Base-by-base conservation (phyloP, 805 yeast genomes). In the Yamadazyma sp. region DNA sequence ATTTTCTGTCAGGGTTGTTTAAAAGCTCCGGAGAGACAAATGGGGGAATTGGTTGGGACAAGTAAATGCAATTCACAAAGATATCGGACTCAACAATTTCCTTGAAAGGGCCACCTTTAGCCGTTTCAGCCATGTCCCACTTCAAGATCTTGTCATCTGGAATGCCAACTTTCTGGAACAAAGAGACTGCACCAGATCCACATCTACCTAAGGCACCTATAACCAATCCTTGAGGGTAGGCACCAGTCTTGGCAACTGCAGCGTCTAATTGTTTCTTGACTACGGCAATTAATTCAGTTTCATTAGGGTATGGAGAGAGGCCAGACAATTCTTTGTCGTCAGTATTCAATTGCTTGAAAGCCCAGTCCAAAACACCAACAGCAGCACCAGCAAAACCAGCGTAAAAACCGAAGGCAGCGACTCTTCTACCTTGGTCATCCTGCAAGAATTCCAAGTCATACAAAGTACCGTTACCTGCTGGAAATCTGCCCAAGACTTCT, bases 371-470 rank as follows among this genome's bases (percentile, higher is more conserved):
- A 35, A 91, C 73, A 54, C 99, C 99, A 39, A 93, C 67, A 22
- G 99, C 99, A 23, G 99, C 99, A 55, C 99, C 99, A 5, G 98
- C 99, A 61, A 93, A 93, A n/a, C 99, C 99, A 30, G 99, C 99
- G 62, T 91, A 91, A 73, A 78, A 93, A n/a, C 99, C 99, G 60
- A 93, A 93, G 6, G 99, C 99, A 30, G 99, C 99, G 19, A 93
- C 99, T 68, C 99, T 85, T 73, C 99, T 85, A 23, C 98, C 98
- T 56, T 78, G 81, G 52, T 84, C 96, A 60, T 93, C 88, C 62
- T 86, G 95, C 60, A 93, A 72, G 59, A 93, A 93, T 69, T 93
- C 99, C 49, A 93, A 72, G 61, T 93, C 99, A 60, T 93, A 93
- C 49, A 93, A 75, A 10, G 78, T 75, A 52, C 99, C 98, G 42